Evolutionary conservation across 805 yeast species (phyloP), one percentile per base, ranked within the genome.

Genomic region (Kodamaea leandrae): DNA sequence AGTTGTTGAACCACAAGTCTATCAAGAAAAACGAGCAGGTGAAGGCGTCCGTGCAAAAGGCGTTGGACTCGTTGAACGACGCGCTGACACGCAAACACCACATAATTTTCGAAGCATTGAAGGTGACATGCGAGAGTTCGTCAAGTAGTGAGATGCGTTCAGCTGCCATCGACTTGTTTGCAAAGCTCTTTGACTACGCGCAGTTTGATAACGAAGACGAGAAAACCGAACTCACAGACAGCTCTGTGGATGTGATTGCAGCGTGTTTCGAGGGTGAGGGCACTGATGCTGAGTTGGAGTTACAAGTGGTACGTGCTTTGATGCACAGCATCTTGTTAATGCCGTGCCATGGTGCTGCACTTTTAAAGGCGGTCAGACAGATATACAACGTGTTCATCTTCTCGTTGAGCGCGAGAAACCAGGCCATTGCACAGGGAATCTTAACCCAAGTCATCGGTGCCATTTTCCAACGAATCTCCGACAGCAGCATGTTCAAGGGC

Each of bases 341-440:
- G 61, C 86, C 90, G 19, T 87, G 89, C 15, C 99, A 93, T 57
- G 98, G 98, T 2, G 86, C 89, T 6, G 79, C 90, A 1, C 69
- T 93, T 39, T 69, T 93, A 46, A 87, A 86, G 56, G 97, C 98
- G 0, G 83, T 95, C 26, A 78, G 98, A 61, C 96, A 87, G 55
- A 87, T 91, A 19, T 93, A 93, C 67, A 90, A 89, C 58, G 86
- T 95, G 19, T 95, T 91, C 55, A 83, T 93, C 30, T 75, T 87
- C 42, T 88, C 97, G 0, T 71, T 85, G 45, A 80, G 84, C 14
- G 80, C 91, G 3, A 71, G 85, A 18, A 91, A 89, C 57, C 99
- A 93, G 64, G 86, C 89, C 1, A 82, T 90, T 45, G 98, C 99
- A 0, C 98, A 95, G 67, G 98, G 96, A 1, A 84, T 93, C 6